These are phyloP conservation scores for Phialophora expanda DNA, from an alignment of 2,329 filamentous ascomycete species.

Conservation along the genomic window DNA sequence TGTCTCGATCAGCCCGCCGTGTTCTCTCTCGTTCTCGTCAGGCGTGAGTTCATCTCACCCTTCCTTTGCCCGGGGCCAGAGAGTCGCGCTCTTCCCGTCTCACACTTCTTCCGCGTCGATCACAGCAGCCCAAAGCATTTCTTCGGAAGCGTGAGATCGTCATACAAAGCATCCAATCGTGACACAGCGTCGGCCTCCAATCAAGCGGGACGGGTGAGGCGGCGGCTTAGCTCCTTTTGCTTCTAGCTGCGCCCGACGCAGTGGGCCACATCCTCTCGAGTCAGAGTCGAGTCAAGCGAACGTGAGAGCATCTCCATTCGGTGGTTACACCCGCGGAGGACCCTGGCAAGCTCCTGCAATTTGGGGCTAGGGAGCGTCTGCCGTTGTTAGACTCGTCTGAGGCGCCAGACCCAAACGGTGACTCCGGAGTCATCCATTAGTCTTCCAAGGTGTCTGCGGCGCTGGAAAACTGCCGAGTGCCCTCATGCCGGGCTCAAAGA, in stretches of 20 bases:
- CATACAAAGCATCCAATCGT: slow-evolving; percentile 28
- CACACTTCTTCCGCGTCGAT: slow-evolving; percentile 7
- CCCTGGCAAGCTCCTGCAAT: slow-evolving; percentile 25
- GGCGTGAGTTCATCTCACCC: neutral
- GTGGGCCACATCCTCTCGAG: slow-evolving; percentile 8
- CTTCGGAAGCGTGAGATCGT: slow-evolving; percentile 17
- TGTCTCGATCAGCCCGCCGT: neutral
- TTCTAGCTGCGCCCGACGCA: slow-evolving; percentile 22
- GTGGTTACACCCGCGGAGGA: slow-evolving; percentile 16
- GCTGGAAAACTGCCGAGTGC: slow-evolving; percentile 1
- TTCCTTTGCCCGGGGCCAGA: neutral
- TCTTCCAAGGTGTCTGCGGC: slow-evolving; percentile 1
- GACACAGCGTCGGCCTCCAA: slow-evolving; percentile 29
- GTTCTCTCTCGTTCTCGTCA: neutral
- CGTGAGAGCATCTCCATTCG: slow-evolving; percentile 10
- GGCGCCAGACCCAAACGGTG: neutral
- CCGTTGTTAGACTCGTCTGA: neutral
- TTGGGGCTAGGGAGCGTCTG: slow-evolving; percentile 8
- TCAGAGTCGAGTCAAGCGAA: slow-evolving; percentile 5
- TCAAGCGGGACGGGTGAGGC: slow-evolving; percentile 31
- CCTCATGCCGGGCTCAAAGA: slow-evolving; percentile 17
- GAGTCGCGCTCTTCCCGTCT: slow-evolving; percentile 6
- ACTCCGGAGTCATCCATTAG: neutral
- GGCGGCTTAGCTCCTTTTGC: slow-evolving; percentile 25
- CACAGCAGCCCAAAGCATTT: slow-evolving; percentile 18